Evolutionary conservation across 169 alveolate genomes (phyloP).

Genomic region (Theileria parva): DNA sequence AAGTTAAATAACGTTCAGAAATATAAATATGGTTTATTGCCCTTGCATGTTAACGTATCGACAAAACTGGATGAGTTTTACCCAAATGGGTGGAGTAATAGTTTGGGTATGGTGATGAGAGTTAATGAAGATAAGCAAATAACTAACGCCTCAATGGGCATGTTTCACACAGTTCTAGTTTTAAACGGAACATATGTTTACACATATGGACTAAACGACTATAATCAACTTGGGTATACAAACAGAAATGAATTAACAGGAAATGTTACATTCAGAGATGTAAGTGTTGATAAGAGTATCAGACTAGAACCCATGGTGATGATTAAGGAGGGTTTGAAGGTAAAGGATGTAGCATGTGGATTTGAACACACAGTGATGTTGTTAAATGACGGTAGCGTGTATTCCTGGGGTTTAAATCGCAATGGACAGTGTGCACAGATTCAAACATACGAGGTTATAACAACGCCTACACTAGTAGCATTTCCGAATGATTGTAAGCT

Average conservation of each 20-base stretch:
- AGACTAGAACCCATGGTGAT: constrained; percentile 35
- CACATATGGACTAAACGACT: constrained; percentile 36
- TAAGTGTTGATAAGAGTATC: background rate
- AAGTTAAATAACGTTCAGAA: background rate
- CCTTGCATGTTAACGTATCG: constrained; percentile 56
- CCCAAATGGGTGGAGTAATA: constrained; percentile 62
- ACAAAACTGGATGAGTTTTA: constrained; percentile 35
- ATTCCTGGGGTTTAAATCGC: constrained; percentile 57
- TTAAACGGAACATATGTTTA: constrained; percentile 31
- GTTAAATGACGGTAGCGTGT: constrained; percentile 47
- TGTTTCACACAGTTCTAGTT: constrained; percentile 29
- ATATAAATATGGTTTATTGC: constrained; percentile 8
- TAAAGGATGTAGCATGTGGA: constrained; percentile 42
- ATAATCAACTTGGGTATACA: constrained; percentile 17
- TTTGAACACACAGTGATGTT: constrained; percentile 46
- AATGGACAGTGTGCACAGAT: constrained; percentile 62
- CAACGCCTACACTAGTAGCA: constrained; percentile 49
- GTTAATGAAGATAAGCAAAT: constrained; percentile 18
- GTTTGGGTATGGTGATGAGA: constrained; percentile 2
- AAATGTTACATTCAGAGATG: background rate
- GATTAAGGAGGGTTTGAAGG: constrained; percentile 24
- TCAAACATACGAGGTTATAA: background rate
- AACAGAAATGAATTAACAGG: background rate
- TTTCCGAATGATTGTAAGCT: constrained; percentile 11
- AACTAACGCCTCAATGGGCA: constrained; percentile 20